Base-by-base conservation (phyloP, 2,329 filamentous ascomycete genomes). In the Pseudocercospora ulei region DNA sequence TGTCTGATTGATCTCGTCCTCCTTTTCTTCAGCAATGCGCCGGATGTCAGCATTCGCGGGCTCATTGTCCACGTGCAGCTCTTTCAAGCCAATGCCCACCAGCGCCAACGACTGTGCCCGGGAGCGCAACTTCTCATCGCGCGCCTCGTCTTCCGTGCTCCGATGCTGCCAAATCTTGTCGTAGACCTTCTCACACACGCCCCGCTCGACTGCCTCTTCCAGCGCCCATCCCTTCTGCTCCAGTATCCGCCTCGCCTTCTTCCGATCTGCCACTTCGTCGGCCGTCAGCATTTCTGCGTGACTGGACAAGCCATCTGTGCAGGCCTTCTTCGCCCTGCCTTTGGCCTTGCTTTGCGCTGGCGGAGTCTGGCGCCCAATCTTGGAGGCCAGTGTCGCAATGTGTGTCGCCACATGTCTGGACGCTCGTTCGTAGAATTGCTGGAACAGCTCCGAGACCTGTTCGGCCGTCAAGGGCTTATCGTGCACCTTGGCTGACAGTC, bases 51-150 rank as follows among this genome's bases (percentile, higher is more conserved):
- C 65, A 22, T 69, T 67, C 3, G 67, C 59, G 25, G 67, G 67
- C 5, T 76, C 78, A 6, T 84, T 64, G 43, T 90, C 80, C 38
- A 93, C 73, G 3, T 85, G 82, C 7, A 98, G 68, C 56, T 98
- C 90, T 46, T 76, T 78, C 36, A 90, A 67, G 2, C 85, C 83
- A 55, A 98, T 95, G 1, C 86, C 88, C 11, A 98, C 84, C n/a
- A 98, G 68, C 2, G 81, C 75, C 28, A 98, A 65, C 1, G 90
- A 86, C 12, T 88, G 88, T 1, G 87, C 95, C 55, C 93, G 90
- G 6, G 90, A 98, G 18, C 90, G 76, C 35, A 98, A 69, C 58
- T 93, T 95, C 55, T 93, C 87, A 58, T 98, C 90, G 55, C 88
- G 76, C 7, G 90, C 87, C 62, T 95, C 88, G 57, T 98, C 90